phyloP scores from a whole-genome alignment of 768 basidiomycete species.

The Stropharia rugosoannulata region DNA sequence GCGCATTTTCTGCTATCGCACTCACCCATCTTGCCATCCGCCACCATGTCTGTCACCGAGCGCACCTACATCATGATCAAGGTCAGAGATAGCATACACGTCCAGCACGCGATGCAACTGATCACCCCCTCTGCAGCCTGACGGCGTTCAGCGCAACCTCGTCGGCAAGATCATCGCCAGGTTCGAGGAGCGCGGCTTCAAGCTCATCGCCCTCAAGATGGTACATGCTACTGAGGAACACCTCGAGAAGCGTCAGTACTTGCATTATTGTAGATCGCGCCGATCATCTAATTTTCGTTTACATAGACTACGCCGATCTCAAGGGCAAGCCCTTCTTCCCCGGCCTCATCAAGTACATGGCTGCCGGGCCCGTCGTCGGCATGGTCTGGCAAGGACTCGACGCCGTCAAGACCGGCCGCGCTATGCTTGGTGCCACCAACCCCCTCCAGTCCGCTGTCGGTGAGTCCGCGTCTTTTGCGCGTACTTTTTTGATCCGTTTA shows the following conservation, averaged over 20 bases:
- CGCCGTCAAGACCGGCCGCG: slow-evolving; percentile 93
- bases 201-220: slow-evolving; percentile 94
- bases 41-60: slow-evolving; percentile 69
- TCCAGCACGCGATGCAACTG: slow-evolving; percentile 7
- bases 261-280: slow-evolving; percentile 1
- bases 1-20: slow-evolving; percentile 24
- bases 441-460: slow-evolving; percentile 88
- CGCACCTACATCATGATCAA: slow-evolving; percentile 99
- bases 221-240: slow-evolving; percentile 76
- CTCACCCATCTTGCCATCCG: slow-evolving; percentile 17
- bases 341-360: slow-evolving; percentile 95
- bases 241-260: slow-evolving; percentile 82
- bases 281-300: slow-evolving; percentile 9
- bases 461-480: slow-evolving; percentile 32
- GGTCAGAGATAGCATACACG: slow-evolving; percentile 40
- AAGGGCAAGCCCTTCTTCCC: slow-evolving; percentile 95
- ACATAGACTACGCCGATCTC: slow-evolving; percentile 92
- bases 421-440: slow-evolving; percentile 96
- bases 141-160: slow-evolving; percentile 97
- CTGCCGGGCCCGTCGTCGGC: slow-evolving; percentile 90
- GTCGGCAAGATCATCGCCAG: slow-evolving; percentile 93
- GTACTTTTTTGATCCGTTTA: neutral
- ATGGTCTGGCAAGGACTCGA: slow-evolving; percentile 97
- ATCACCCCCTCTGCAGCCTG: slow-evolving; percentile 61
- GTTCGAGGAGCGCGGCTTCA: slow-evolving; percentile 98